A percentile compares a stretch with the other conserved stretches of the same genome.
These are phyloP conservation scores for Marsdenia floribunda DNA, from an alignment of 257 asterid genomes.

Conservation along the genomic window DNA sequence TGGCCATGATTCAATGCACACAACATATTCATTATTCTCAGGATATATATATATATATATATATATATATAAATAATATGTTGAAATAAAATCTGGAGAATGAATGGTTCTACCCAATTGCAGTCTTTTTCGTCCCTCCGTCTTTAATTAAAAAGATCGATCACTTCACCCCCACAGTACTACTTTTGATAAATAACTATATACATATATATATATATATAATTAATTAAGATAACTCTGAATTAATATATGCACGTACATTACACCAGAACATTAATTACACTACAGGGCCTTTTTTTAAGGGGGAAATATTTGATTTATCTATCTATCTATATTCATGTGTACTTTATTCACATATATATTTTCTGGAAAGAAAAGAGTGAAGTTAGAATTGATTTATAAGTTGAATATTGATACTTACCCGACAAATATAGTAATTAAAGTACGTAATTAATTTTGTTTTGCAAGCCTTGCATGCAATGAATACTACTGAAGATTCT, in stretches of 20 bases:
- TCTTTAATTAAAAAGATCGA: background rate
- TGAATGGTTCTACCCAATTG: constrained; percentile 9
- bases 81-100: constrained; percentile 10
- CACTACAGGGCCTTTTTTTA: no score
- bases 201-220: no score
- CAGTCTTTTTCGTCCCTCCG: constrained; percentile 4
- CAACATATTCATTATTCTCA: background rate
- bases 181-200: background rate
- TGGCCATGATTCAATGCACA: constrained; percentile 5
- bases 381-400: no score
- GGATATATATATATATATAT: no score
- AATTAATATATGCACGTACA: background rate
- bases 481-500: background rate
- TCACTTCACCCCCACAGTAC: background rate
- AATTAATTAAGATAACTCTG: background rate
- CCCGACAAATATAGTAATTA: no score
- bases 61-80: no score
- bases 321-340: no score
- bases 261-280: background rate
- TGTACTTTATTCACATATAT: no score
- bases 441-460: no score
- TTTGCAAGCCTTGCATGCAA: background rate
- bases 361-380: no score
- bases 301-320: no score
- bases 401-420: no score